A percentile compares a stretch with the other conserved stretches of the same genome.
Evolutionary conservation across 2,329 filamentous ascomycete species (phyloP).

Genomic region (Didymosphaeria variabile): DNA sequence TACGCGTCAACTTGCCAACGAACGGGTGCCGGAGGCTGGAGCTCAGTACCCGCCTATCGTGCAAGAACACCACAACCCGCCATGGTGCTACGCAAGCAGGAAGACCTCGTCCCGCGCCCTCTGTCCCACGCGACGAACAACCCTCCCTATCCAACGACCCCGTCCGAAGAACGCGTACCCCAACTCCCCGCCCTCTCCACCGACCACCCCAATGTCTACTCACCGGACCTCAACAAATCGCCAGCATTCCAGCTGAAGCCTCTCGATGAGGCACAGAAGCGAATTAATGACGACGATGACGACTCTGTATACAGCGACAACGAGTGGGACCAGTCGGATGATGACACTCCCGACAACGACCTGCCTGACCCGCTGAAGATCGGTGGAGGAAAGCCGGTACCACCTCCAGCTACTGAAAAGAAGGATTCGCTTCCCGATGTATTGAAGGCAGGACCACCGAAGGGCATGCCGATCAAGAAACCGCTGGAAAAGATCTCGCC

Average conservation of each 20-base stretch:
- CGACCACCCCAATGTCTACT: slow-evolving; percentile 35
- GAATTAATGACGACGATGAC: slow-evolving; percentile 29
- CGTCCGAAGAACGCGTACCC: slow-evolving; percentile 44
- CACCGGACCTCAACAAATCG: slow-evolving; percentile 45
- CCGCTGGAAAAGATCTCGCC: slow-evolving; percentile 39
- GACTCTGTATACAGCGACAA: slow-evolving; percentile 44
- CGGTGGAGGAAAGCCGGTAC: slow-evolving; percentile 41
- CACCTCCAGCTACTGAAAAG: slow-evolving; percentile 23
- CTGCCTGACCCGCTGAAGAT: slow-evolving; percentile 49
- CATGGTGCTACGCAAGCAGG: slow-evolving; percentile 59
- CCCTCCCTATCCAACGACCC: slow-evolving; percentile 57
- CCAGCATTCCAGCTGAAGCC: slow-evolving; percentile 53
- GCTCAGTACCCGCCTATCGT: slow-evolving; percentile 16
- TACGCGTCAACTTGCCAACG: slow-evolving; percentile 7
- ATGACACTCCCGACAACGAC: slow-evolving; percentile 40
- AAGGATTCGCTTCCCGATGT: slow-evolving; percentile 37
- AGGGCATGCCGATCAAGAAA: slow-evolving; percentile 42
- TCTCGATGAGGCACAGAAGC: slow-evolving; percentile 37
- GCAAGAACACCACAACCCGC: slow-evolving; percentile 15
- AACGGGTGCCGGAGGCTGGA: slow-evolving; percentile 15
- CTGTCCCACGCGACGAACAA: slow-evolving; percentile 49
- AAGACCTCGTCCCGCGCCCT: slow-evolving; percentile 50
- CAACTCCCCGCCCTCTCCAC: slow-evolving; percentile 30
- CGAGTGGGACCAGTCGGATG: slow-evolving; percentile 51
- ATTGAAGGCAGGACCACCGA: slow-evolving; percentile 42